These are phyloP conservation scores for Endocalyx cinctus DNA, from an alignment of 2,329 filamentous ascomycete species.

Conservation along the genomic window DNA sequence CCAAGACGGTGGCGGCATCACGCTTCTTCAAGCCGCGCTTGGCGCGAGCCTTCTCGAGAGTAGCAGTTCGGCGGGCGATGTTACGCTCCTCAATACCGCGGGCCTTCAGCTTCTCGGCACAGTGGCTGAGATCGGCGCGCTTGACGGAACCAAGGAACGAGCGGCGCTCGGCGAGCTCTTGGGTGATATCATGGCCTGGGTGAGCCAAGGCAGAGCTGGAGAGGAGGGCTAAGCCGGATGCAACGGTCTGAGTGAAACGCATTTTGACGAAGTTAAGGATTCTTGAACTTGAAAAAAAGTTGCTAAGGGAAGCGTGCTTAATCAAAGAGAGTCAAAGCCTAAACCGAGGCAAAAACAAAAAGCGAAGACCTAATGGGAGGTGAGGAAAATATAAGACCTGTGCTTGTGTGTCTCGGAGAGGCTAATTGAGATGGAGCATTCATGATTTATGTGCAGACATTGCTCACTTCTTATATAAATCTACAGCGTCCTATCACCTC, in stretches of 20 bases:
- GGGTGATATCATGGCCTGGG: neutral
- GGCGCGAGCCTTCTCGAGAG: neutral
- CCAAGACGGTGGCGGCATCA: neutral
- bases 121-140: neutral
- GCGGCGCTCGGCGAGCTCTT: neutral
- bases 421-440: no score
- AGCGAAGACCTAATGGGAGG: no score
- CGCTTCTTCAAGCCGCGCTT: conserved; percentile 26
- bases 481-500: no score
- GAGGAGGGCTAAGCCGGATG: neutral
- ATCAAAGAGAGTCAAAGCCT: no score
- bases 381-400: no score
- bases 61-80: conserved; percentile 1
- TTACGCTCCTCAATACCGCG: neutral
- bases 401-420: no score
- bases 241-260: neutral
- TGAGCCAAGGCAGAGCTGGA: neutral
- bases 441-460: no score
- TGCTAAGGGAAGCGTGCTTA: no score
- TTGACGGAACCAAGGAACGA: neutral
- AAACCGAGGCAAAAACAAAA: no score
- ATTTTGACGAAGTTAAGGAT: no score
- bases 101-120: conserved; percentile 48
- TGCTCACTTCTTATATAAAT: no score
- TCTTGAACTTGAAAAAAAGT: no score